Evolutionary conservation across 768 basidiomycete genomes (phyloP), one percentile per base, ranked within the genome.

Genomic region (Hysterangium stoloniferum): DNA sequence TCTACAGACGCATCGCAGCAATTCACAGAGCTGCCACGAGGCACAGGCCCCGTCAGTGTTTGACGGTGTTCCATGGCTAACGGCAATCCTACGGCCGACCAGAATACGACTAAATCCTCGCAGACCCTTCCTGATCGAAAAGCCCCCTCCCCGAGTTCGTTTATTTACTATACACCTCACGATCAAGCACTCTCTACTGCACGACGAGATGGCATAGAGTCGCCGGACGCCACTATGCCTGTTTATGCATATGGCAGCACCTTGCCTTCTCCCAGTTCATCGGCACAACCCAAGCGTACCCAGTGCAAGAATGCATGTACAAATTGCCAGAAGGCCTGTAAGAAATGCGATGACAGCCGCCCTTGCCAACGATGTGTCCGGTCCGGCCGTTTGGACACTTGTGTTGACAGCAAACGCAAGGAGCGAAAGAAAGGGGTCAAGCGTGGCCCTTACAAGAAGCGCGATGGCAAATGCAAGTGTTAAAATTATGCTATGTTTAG

Each of bases 301-400:
- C 88, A 91, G 61, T 89, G 91, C 71, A 91, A 90, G 76, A 90
- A 89, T 57, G 88, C 88, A 46, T 91, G 89, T 66, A 90, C 87
- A 28, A 86, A 86, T 57, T 91, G 89, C 62, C 89, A 90, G 66
- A 89, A 87, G 64, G 85, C 88, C 2, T 91, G 86, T 75, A 91
- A 91, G 73, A 89, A 90, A 65, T 91, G 87, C 63, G 89, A 91
- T 67, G 87, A 89, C 59, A 89, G 85, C 58, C 78, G 92, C 56
- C 92, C 92, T 54, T 96, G 93, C 66, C 84, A 88, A 52, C 83
- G 93, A 54, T 96, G 93, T 60, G 83, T 91, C 61, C 91, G 87
- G 69, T 94, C 94, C 58, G 90, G 88, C 60, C 76, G 86, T 56
- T 76, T 80, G 42, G 86, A 91, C 62, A 84, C 86, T 61, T 96